Evolutionary conservation across 2,329 filamentous ascomycete genomes (phyloP).

Genomic region (Pestalotiopsis sp.): DNA sequence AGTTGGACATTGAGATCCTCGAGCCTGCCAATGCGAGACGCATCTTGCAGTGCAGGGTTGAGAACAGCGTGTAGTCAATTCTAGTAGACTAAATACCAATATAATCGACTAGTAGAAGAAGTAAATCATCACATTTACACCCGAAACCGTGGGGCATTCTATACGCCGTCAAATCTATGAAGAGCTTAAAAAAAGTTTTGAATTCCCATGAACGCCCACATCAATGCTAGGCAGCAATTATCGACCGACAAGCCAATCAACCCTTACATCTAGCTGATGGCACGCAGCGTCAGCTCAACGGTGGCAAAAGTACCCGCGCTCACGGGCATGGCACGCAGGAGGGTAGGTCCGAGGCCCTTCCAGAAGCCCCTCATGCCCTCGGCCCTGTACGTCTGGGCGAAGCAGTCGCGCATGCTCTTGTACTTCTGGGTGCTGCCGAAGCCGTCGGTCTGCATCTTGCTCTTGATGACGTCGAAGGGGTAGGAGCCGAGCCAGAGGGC

Average conservation of each 20-base stretch:
- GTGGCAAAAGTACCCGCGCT: conserved; percentile 97
- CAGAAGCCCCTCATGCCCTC: conserved; percentile 88
- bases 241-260: background rate
- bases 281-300: conserved; percentile 67
- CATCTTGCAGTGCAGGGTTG: conserved; percentile 68
- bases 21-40: conserved; percentile 67
- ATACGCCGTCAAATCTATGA: background rate
- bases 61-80: conserved; percentile 46
- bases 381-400: conserved; percentile 75
- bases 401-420: conserved; percentile 85
- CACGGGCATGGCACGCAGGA: conserved; percentile 95
- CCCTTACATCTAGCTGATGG: conserved; percentile 44
- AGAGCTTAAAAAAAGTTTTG: too few relatives aligned
- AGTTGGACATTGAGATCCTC: conserved; percentile 61
- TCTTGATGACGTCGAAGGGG: conserved; percentile 97
- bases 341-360: conserved; percentile 88
- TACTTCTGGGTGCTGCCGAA: conserved; percentile 75
- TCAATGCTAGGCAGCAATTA: background rate
- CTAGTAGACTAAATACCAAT: background rate
- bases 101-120: background rate
- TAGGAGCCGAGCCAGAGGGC: conserved; percentile 92
- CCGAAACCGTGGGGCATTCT: background rate
- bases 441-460: conserved; percentile 98
- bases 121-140: background rate
- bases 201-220: background rate